Evolutionary conservation across 306 rosid species (phyloP), one percentile per base, ranked within the genome.

Genomic region (Vigna angularis): DNA sequence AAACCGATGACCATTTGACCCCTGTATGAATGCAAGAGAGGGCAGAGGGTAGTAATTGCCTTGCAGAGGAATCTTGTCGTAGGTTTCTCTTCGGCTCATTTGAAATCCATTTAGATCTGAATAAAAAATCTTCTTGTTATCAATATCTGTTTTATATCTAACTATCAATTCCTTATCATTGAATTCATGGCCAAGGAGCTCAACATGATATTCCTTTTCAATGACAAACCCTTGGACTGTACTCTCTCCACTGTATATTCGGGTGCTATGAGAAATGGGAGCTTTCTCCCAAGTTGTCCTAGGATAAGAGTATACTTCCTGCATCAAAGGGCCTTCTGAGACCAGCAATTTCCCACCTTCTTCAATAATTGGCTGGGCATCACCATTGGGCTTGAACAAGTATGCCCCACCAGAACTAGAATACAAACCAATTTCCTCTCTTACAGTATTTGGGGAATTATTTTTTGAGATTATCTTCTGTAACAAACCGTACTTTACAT

Each of bases 31-130:
- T 47, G 99, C 97, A 45, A 91, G 93, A 56, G 96, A 79, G 36
- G 99, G 99, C 96, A 95, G 85, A 24, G 99, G 99, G 83, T 95
- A 95, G 86, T 88, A 95, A 79, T 95, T 95, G 30, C 99, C 99
- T 87, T 93, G 99, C 78, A 93, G 63, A 47, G 99, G 99, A 76
- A 95, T 95, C 88, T 95, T 95, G 69, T 90, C 88, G 1, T 95
- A 95, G 26, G 97, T 87, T 86, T 95, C 99, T 88, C 99, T 88
- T 50, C 98, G 86, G 86, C 97, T 93, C 97, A 90, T 95, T 83
- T 95, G 99, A 75, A 93, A 91, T 84, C 99, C 99, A 79, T 93
- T 95, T 65, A 93, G 84, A 83, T 95, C 99, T 57, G 99, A 89
- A 81, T 89, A 93, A 57, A 91, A 93, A 22, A 95, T 70, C 82